Evolutionary conservation across 768 basidiomycete species (phyloP).

Genomic region (Leccinum obscurum): DNA sequence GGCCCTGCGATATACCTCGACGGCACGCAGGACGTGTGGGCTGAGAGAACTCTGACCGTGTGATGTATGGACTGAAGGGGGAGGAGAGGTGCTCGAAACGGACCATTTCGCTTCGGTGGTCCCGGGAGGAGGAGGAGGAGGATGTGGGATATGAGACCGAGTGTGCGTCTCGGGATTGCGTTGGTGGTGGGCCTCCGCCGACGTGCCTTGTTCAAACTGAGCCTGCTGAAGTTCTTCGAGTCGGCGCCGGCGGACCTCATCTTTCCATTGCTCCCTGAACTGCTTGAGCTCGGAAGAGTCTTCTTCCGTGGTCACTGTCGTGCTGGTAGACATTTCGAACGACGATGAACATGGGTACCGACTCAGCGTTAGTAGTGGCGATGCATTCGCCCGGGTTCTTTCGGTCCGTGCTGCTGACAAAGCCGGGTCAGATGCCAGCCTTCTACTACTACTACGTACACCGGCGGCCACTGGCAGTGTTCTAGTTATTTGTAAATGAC

Average conservation of each 20-base stretch:
- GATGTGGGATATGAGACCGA: slow-evolving; percentile 4
- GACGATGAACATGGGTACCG: not conserved
- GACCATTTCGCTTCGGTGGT: slow-evolving; percentile 11
- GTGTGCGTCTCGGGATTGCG: slow-evolving; percentile 9
- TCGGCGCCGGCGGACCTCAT: slow-evolving; percentile 50
- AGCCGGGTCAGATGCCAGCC: not conserved
- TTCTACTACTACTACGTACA: too few species aligned
- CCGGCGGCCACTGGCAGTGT: too few species aligned
- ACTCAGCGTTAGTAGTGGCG: slow-evolving; percentile 15
- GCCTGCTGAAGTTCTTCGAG: slow-evolving; percentile 14
- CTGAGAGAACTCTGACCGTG: slow-evolving; percentile 34
- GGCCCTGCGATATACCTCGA: slow-evolving; percentile 69
- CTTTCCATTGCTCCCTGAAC: slow-evolving; percentile 76
- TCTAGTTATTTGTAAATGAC: too few species aligned
- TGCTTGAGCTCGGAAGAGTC: slow-evolving; percentile 63
- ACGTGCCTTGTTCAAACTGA: slow-evolving; percentile 2
- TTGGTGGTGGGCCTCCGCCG: not conserved
- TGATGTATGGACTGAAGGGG: slow-evolving; percentile 20
- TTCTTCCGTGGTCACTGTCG: slow-evolving; percentile 24
- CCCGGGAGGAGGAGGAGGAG: slow-evolving; percentile 1
- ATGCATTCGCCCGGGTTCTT: too few species aligned
- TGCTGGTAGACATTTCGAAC: not conserved
- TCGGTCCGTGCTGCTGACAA: not conserved
- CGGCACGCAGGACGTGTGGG: slow-evolving; percentile 45
- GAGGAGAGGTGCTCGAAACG: slow-evolving; percentile 14